Conservation (phyloP, 257 asterid genomes). For the Ilex aquifolium region DNA sequence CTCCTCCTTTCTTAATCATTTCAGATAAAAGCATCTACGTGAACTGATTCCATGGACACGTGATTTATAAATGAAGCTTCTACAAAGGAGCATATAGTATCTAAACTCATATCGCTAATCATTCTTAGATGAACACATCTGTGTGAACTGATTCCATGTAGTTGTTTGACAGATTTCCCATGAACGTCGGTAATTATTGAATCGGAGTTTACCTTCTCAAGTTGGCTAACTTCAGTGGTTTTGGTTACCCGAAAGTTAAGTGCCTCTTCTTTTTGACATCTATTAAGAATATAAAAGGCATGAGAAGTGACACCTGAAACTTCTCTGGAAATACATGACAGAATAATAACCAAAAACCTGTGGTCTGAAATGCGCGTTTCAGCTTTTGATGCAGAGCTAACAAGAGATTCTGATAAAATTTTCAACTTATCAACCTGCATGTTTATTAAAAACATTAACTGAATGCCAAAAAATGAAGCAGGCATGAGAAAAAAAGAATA, state of each 20-base stretch:
- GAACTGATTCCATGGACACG: no score
- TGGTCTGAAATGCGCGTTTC: constrained; percentile 72
- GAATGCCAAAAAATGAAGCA: not conserved
- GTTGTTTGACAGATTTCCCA: constrained; percentile 1
- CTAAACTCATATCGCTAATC: not conserved
- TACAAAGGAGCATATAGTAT: not conserved
- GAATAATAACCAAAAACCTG: constrained; percentile 38
- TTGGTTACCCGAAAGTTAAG: constrained; percentile 60
- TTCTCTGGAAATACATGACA: constrained; percentile 7
- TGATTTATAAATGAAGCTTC: not conserved
- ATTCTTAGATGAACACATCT: not conserved
- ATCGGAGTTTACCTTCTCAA: constrained; percentile 58
- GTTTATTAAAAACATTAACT: constrained; percentile 6
- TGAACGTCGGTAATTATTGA: constrained; percentile 2
- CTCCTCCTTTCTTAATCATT: no score
- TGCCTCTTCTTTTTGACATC: constrained; percentile 84
- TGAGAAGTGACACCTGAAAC: constrained; percentile 6
- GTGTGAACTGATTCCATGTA: not conserved
- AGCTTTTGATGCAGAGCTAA: constrained; percentile 68
- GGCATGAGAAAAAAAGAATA: constrained; percentile 9
- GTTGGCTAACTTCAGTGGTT: constrained; percentile 53
- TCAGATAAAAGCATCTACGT: no score
- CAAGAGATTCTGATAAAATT: constrained; percentile 80
- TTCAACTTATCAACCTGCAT: constrained; percentile 82
- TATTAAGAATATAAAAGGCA: constrained; percentile 28